A percentile compares a stretch with the other conserved stretches of the same genome.
These are phyloP conservation scores for Entrophospora sp. DNA, from an alignment of 192 early-diverging fungal genomes.

Conservation along the genomic window DNA sequence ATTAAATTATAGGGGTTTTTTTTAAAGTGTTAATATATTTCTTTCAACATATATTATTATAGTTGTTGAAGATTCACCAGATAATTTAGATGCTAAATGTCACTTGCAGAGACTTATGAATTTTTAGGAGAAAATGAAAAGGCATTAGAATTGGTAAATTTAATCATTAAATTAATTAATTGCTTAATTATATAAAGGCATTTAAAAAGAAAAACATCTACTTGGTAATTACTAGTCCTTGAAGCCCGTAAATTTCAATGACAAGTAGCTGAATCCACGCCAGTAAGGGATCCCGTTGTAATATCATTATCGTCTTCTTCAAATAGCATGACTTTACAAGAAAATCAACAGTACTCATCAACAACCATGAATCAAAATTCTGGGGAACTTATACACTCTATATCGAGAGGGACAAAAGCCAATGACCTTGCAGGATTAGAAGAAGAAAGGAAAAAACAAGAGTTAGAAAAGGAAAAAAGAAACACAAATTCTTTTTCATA, in stretches of 20 bases:
- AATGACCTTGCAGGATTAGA: not conserved
- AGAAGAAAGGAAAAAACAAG: not conserved
- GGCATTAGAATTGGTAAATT: constrained; percentile 41
- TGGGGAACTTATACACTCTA: not conserved
- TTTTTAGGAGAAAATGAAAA: constrained; percentile 52
- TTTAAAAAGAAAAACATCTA: not conserved
- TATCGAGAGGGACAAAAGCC: not conserved
- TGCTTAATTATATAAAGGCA: not conserved
- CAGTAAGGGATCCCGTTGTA: no score
- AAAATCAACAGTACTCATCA: not conserved
- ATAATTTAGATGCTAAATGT: constrained; percentile 56
- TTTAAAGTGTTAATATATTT: not conserved
- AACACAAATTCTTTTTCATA: constrained; percentile 7
- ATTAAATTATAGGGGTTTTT: no score
- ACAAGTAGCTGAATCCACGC: no score
- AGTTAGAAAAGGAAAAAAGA: constrained; percentile 21
- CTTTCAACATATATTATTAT: not conserved
- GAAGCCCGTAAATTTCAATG: not conserved
- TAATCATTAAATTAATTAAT: constrained; percentile 23
- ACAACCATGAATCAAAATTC: not conserved
- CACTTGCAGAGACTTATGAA: constrained; percentile 65
- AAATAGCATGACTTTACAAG: not conserved
- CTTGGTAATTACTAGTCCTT: not conserved
- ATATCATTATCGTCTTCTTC: not conserved
- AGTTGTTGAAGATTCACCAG: constrained; percentile 51